These are phyloP conservation scores for Chrysoporthe austroafricana DNA, from an alignment of 2,329 filamentous ascomycete species.

Conservation along the genomic window DNA sequence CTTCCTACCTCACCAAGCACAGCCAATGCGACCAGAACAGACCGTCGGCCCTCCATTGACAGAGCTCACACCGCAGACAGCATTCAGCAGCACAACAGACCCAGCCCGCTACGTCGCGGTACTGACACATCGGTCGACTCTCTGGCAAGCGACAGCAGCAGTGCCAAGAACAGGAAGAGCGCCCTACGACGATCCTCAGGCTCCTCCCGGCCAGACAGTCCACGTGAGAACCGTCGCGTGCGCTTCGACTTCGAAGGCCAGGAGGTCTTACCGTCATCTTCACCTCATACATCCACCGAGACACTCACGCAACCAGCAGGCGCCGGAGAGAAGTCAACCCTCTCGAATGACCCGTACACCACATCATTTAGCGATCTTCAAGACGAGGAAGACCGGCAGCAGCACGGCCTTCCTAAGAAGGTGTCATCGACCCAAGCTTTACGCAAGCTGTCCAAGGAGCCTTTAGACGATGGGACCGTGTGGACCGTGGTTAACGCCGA, in stretches of 20 bases:
- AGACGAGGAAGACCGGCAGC: conserved; percentile 39
- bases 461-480: conserved; percentile 39
- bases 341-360: conserved; percentile 31
- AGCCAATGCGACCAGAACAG: conserved; percentile 25
- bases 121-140: conserved; percentile 58
- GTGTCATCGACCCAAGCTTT: conserved; percentile 44
- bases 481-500: conserved; percentile 41
- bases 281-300: conserved; percentile 47
- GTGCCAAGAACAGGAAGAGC: conserved; percentile 49
- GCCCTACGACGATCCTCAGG: conserved; percentile 62
- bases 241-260: conserved; percentile 65
- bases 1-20: conserved; percentile 30
- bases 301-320: conserved; percentile 29
- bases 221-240: conserved; percentile 55
- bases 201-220: conserved; percentile 44
- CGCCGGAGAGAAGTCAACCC: conserved; percentile 22
- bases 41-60: conserved; percentile 4
- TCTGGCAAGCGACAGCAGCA: conserved; percentile 54
- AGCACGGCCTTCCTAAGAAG: conserved; percentile 39
- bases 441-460: conserved; percentile 41
- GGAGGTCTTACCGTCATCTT: conserved; percentile 64
- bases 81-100: conserved; percentile 26
- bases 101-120: conserved; percentile 41
- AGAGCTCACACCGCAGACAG: conserved; percentile 13
- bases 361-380: conserved; percentile 36